phyloP scores from a whole-genome alignment of 768 basidiomycete species.

The Tulasnella sp. region DNA sequence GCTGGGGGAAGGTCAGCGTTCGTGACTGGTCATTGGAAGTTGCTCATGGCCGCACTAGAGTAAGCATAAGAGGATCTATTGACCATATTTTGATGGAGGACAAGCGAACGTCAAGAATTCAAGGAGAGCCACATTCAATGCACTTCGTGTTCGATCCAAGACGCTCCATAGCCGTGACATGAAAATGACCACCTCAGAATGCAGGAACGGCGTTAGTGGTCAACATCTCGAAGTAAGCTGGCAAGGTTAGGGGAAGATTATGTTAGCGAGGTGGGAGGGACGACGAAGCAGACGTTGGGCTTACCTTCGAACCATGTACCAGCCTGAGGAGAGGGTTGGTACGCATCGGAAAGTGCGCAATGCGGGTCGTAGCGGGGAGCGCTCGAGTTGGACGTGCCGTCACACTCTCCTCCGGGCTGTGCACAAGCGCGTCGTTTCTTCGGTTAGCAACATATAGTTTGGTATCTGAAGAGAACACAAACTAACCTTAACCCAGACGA shows the following conservation, averaged over 20 bases:
- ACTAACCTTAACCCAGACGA: constrained; percentile 44
- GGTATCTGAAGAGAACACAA: not conserved
- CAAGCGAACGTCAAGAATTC: not conserved
- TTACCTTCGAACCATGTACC: constrained; percentile 15
- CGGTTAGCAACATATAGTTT: too few species aligned
- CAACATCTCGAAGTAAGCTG: constrained; percentile 16
- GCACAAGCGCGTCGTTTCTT: not conserved
- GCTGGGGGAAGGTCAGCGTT: too few species aligned
- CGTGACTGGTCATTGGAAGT: too few species aligned
- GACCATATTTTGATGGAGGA: too few species aligned
- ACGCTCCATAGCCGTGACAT: too few species aligned
- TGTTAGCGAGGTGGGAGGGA: too few species aligned
- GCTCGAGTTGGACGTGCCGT: constrained; percentile 15
- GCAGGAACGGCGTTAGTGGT: constrained; percentile 13
- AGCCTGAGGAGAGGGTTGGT: constrained; percentile 14
- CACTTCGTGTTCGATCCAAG: too few species aligned
- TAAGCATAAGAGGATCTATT: too few species aligned
- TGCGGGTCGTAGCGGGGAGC: constrained; percentile 13
- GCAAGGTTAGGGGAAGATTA: too few species aligned
- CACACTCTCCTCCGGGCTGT: constrained; percentile 17
- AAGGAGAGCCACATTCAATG: too few species aligned
- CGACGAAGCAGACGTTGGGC: too few species aligned
- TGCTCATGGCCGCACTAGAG: too few species aligned
- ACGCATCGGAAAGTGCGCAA: constrained; percentile 13
- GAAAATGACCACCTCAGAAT: not conserved